Percentiles rank a stretch among this genome's conserved stretches.
These are phyloP conservation scores for Glycine tomentella DNA, from an alignment of 306 rosid genomes.

Conservation along the genomic window DNA sequence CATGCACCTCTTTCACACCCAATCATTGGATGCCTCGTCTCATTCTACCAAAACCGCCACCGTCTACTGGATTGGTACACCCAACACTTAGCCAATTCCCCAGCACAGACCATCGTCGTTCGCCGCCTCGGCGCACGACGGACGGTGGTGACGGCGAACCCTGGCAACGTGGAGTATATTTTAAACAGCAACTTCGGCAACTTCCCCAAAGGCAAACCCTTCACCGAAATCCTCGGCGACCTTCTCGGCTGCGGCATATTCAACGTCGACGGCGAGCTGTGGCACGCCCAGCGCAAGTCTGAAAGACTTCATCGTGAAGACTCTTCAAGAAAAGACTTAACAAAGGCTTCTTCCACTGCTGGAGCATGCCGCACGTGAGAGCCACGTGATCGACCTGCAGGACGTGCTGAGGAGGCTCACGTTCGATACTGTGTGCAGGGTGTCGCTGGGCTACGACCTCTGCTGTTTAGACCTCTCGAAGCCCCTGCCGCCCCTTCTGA, in stretches of 20 bases:
- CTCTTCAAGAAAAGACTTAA: slow-evolving; percentile 64
- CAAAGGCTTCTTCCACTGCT: slow-evolving; percentile 63
- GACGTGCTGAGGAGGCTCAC: slow-evolving; percentile 73
- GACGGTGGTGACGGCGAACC: slow-evolving; percentile 81
- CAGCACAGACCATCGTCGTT: slow-evolving; percentile 61
- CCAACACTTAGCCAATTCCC: slow-evolving; percentile 60
- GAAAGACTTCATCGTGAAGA: slow-evolving; percentile 57
- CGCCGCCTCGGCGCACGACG: slow-evolving; percentile 65
- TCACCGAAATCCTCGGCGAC: slow-evolving; percentile 84
- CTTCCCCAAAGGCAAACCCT: slow-evolving; percentile 84
- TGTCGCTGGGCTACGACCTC: slow-evolving; percentile 67
- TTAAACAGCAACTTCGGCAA: slow-evolving; percentile 71
- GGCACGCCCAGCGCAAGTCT: slow-evolving; percentile 76
- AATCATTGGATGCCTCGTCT: slow-evolving; percentile 65
- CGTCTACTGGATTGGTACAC: slow-evolving; percentile 80
- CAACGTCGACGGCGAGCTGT: slow-evolving; percentile 70
- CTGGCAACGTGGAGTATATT: slow-evolving; percentile 66
- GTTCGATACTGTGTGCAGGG: slow-evolving; percentile 71
- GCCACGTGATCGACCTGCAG: slow-evolving; percentile 65
- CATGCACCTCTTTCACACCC: slow-evolving; percentile 67
- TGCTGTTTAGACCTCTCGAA: slow-evolving; percentile 57
- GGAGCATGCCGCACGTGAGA: slow-evolving; percentile 51
- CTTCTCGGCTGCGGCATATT: slow-evolving; percentile 84
- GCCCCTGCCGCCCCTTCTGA: slow-evolving; percentile 52
- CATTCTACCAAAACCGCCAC: slow-evolving; percentile 67